These are phyloP conservation scores for Paracoccidioides brasiliensis DNA, from an alignment of 2,329 filamentous ascomycete genomes.

Conservation along the genomic window DNA sequence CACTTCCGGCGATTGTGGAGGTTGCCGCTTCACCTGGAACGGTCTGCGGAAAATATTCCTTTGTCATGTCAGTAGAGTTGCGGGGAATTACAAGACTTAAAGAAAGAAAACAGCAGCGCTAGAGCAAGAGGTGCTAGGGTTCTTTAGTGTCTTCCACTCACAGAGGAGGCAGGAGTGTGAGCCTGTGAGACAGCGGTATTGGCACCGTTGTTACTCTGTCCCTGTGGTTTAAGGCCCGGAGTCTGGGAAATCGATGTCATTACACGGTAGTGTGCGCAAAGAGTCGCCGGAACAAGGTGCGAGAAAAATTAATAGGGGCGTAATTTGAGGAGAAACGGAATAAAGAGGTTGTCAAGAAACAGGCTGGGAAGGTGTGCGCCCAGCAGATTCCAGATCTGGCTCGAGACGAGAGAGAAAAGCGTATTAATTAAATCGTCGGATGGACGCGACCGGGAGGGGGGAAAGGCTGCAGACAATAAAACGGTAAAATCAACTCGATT, in stretches of 20 bases:
- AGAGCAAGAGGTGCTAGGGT: background rate
- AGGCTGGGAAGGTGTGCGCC: conserved; percentile 1
- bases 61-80: conserved; percentile 47
- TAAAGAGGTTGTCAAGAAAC: conserved; percentile 2
- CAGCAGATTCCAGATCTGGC: conserved; percentile 11
- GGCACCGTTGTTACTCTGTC: conserved; percentile 35
- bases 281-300: conserved; percentile 12
- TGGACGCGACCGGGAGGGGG: background rate
- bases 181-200: conserved; percentile 35
- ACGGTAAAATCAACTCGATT: background rate
- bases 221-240: conserved; percentile 39
- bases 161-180: conserved; percentile 34
- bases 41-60: conserved; percentile 38
- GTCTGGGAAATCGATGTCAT: conserved; percentile 46
- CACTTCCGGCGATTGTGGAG: conserved; percentile 42
- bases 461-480: conserved; percentile 2
- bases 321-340: background rate
- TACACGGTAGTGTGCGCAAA: conserved; percentile 33
- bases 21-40: conserved; percentile 39
- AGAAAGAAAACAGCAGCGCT: background rate
- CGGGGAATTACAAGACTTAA: background rate
- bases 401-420: conserved; percentile 4
- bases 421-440: background rate
- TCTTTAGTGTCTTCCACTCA: conserved; percentile 26
- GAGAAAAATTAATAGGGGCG: conserved; percentile 5